phyloP scores from a whole-genome alignment of 495 filamentous ascomycete genomes.

The Astrothelium subdiscretum region DNA sequence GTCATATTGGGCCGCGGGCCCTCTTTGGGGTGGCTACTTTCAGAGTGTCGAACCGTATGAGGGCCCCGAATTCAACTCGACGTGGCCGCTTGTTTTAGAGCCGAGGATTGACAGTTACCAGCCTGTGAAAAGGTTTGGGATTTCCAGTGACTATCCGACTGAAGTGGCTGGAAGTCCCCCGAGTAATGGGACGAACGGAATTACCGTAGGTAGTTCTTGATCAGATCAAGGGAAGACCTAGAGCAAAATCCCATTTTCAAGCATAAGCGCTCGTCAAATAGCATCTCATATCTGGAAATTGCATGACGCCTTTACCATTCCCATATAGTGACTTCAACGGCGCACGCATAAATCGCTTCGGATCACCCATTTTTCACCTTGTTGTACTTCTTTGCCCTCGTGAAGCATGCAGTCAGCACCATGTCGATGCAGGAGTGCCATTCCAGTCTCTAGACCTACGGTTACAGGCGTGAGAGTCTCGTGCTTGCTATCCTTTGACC shows the following conservation, averaged over 20 bases:
- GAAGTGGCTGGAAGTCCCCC: not conserved
- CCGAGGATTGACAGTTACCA: not conserved
- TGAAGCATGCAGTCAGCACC: slow-evolving; percentile 83
- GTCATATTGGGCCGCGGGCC: slow-evolving; percentile 22
- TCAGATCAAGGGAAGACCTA: too few species aligned
- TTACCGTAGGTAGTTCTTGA: not conserved
- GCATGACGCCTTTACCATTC: too few species aligned
- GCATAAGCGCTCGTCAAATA: too few species aligned
- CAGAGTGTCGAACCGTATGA: not conserved
- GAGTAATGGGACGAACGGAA: not conserved
- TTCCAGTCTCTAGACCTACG: slow-evolving; percentile 64
- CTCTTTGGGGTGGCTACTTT: slow-evolving; percentile 17
- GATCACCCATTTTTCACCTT: slow-evolving; percentile 89
- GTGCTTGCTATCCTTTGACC: slow-evolving; percentile 37
- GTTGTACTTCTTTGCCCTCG: slow-evolving; percentile 66
- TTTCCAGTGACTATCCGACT: not conserved
- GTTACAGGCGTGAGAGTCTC: slow-evolving; percentile 34
- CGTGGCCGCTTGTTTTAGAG: not conserved
- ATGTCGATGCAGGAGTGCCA: slow-evolving; percentile 80
- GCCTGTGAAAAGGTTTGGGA: slow-evolving; percentile 2
- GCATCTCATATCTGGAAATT: too few species aligned
- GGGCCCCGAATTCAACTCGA: not conserved
- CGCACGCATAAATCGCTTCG: slow-evolving; percentile 75
- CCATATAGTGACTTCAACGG: too few species aligned
- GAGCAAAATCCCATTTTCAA: too few species aligned